Base-by-base conservation (phyloP, 768 basidiomycete species). In the Trametes cubensis region DNA sequence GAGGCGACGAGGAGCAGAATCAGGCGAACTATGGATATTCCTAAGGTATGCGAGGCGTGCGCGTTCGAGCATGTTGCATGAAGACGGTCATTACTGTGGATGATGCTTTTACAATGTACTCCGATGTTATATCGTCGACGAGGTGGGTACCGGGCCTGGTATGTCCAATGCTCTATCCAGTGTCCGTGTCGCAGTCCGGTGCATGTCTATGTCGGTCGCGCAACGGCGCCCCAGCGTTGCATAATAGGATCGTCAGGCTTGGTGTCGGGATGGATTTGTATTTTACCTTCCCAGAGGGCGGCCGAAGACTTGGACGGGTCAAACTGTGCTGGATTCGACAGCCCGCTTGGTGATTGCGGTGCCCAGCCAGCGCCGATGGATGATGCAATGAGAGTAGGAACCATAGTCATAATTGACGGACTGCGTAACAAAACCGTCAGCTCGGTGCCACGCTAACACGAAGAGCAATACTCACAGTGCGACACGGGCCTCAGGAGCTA, bases 201-300 rank as follows among this genome's bases (percentile, higher is more conserved):
- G 50, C 38, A 39, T 49, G 26, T 59, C 58, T 59, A 65, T 52
- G 60, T 59, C 56, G 40, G 45, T 49, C 44, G 49, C 38, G 63
- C 63, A 30, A 65, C 45, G 7, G 63, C n/a, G 17, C 66, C 70
- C 68, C 68, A 73, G 45, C 65, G 60, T 58, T 71, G 65, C 63
- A 74, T 76, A 25, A 77, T 74, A 2, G 78, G 79, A 67, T 95
- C 92, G 61, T 90, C 85, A 34, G 74, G 78, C 48, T 83, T 79
- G 2, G 94, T 95, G 40, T 91, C 92, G 0, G 94, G 94, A 70
- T 97, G 95, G 6, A 96, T 78, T 72, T 94, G 92, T 17, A 94
- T 79, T 74, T 84, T 90, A 64, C 93, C 93, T 72, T 90, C 86
- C 87, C 87, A 92, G 7, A 94, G 79, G 2, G 90, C 91, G 11